phyloP scores from a whole-genome alignment of 1,139 yeast species.

The Protomyces inundatus region DNA sequence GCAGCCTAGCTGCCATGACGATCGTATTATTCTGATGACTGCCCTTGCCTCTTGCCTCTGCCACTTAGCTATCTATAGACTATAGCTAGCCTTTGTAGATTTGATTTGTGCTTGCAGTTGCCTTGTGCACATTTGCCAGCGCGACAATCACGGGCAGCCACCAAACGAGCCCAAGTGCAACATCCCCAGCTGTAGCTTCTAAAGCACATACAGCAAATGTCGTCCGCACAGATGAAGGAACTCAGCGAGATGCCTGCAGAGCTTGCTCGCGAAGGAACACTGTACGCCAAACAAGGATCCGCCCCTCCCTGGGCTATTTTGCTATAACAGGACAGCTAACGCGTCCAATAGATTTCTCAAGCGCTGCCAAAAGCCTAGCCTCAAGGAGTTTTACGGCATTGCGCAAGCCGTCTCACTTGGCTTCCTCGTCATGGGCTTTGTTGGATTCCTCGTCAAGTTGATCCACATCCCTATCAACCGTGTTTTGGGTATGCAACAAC shows the following conservation, averaged over 20 bases:
- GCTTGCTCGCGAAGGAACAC: constrained; percentile 24
- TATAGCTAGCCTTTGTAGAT: no score
- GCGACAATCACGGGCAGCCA: background rate
- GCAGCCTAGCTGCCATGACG: background rate
- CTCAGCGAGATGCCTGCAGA: constrained; percentile 24
- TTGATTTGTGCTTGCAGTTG: background rate
- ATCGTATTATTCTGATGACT: background rate
- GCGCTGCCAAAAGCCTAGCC: constrained; percentile 29
- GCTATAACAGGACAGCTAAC: background rate
- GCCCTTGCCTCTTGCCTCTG: background rate
- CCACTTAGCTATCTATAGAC: background rate
- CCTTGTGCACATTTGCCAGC: background rate
- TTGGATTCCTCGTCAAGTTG: constrained; percentile 30
- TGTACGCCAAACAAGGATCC: background rate
- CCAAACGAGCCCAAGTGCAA: no score
- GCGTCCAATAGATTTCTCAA: constrained; percentile 15
- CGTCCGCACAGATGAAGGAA: constrained; percentile 8
- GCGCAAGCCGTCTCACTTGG: constrained; percentile 30
- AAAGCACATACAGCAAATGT: background rate
- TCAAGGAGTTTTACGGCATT: constrained; percentile 27
- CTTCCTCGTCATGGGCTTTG: constrained; percentile 30
- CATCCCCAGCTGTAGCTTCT: no score
- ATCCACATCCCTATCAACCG: constrained; percentile 31
- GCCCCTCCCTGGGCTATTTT: background rate
- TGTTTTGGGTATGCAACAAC: constrained; percentile 18